These are phyloP conservation scores for Leishmania lainsoni DNA, from an alignment of 208 protist genomes.

Conservation along the genomic window DNA sequence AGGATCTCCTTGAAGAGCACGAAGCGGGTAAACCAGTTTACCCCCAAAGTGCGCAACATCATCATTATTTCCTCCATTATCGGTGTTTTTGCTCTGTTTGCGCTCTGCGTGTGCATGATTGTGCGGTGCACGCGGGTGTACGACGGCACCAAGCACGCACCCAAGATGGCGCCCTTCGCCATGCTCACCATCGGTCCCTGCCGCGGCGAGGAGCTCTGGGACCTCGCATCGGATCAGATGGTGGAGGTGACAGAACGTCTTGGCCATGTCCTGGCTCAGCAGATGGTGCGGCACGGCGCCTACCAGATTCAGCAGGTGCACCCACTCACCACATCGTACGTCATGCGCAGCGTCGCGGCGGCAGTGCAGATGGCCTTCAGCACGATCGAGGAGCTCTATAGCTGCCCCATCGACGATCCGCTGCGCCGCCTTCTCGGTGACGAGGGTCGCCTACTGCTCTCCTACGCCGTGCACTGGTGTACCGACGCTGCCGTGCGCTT, in stretches of 20 bases:
- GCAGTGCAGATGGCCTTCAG: slow-evolving; percentile 67
- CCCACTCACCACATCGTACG: slow-evolving; percentile 65
- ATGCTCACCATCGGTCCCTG: slow-evolving; percentile 67
- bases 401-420: slow-evolving; percentile 49
- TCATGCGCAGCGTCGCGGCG: slow-evolving; percentile 46
- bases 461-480: slow-evolving; percentile 85
- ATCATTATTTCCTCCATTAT: slow-evolving; percentile 13
- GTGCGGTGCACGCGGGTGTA: slow-evolving; percentile 50
- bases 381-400: slow-evolving; percentile 64
- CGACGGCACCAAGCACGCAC: slow-evolving; percentile 59
- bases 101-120: slow-evolving; percentile 9
- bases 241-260: slow-evolving; percentile 57
- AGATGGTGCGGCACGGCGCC: slow-evolving; percentile 46
- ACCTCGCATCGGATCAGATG: slow-evolving; percentile 63
- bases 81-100: neutral
- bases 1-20: slow-evolving; percentile 31
- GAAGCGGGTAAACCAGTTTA: slow-evolving; percentile 16
- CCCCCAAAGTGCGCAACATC: neutral
- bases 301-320: slow-evolving; percentile 78
- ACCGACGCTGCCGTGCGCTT: slow-evolving; percentile 51
- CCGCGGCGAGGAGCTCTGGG: slow-evolving; percentile 71
- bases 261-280: slow-evolving; percentile 31
- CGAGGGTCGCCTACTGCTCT: slow-evolving; percentile 52
- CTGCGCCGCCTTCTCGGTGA: slow-evolving; percentile 63
- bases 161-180: slow-evolving; percentile 73